Evolutionary conservation across 352 stramenopile species (phyloP).

Genomic region (Halophytophthora batemanensis): DNA sequence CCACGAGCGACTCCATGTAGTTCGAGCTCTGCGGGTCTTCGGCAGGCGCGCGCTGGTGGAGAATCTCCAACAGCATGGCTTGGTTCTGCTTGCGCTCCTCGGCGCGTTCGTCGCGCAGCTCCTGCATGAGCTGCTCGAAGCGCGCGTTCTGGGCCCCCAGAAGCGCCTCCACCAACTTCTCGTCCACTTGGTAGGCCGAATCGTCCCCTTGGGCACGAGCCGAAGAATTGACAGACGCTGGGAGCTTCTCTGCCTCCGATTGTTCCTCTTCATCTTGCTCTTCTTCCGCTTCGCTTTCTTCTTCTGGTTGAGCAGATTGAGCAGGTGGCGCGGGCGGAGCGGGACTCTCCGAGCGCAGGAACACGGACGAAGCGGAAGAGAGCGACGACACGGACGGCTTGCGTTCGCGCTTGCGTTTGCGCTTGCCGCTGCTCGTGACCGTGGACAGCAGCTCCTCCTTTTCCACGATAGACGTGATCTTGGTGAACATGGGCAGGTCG

Average conservation of each 20-base stretch:
- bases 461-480: slow-evolving; percentile 24
- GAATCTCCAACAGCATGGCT: slow-evolving; percentile 27
- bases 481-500: slow-evolving; percentile 22
- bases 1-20: slow-evolving; percentile 26
- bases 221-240: not conserved
- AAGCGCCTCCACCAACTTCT: slow-evolving; percentile 24
- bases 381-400: slow-evolving; percentile 31
- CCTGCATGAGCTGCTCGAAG: slow-evolving; percentile 31
- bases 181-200: slow-evolving; percentile 14
- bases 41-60: slow-evolving; percentile 24
- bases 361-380: slow-evolving; percentile 10
- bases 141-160: slow-evolving; percentile 28
- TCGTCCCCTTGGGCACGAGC: slow-evolving; percentile 10
- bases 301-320: slow-evolving; percentile 14
- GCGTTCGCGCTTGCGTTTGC: slow-evolving; percentile 27
- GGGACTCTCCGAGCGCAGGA: slow-evolving; percentile 13
- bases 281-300: slow-evolving; percentile 17
- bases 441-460: slow-evolving; percentile 31
- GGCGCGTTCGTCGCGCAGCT: slow-evolving; percentile 27
- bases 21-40: slow-evolving; percentile 21
- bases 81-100: slow-evolving; percentile 35
- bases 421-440: slow-evolving; percentile 23
- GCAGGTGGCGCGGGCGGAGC: too few relatives aligned
- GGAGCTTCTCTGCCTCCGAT: slow-evolving; percentile 16
- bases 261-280: slow-evolving; percentile 10